phyloP scores from a whole-genome alignment of 345 rosid genomes.

The Eucalyptus erythrocorys region DNA sequence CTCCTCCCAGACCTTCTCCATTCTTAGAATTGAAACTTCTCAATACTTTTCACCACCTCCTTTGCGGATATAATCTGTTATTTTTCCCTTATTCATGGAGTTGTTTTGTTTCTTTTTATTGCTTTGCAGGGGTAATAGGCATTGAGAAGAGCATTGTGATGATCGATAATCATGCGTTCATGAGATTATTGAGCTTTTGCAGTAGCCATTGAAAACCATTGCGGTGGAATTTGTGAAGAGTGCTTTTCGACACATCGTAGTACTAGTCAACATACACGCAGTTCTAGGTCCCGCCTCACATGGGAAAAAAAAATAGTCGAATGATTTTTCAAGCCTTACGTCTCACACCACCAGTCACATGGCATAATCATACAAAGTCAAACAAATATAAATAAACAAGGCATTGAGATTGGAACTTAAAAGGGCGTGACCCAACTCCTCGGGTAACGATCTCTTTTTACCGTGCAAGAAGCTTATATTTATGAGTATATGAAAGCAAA shows the following conservation, averaged over 20 bases:
- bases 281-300: neutral
- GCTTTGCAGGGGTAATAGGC: conserved; percentile 52
- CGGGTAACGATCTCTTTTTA: neutral
- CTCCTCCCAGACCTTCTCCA: neutral
- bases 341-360: neutral
- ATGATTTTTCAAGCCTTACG: neutral
- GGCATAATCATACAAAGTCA: neutral
- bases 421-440: neutral
- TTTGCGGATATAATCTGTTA: neutral
- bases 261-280: neutral
- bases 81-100: neutral
- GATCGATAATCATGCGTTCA: conserved; percentile 70
- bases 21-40: neutral
- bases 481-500: neutral
- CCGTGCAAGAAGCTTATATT: neutral
- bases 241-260: neutral
- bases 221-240: neutral
- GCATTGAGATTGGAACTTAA: neutral
- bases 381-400: neutral
- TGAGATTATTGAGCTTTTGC: conserved; percentile 80
- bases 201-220: conserved; percentile 34
- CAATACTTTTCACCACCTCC: neutral
- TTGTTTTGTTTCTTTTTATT: neutral
- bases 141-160: conserved; percentile 40
- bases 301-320: neutral